Evolutionary conservation across 805 yeast species (phyloP), one percentile per base, ranked within the genome.

Genomic region (Kodamaea kaohsiungensis): DNA sequence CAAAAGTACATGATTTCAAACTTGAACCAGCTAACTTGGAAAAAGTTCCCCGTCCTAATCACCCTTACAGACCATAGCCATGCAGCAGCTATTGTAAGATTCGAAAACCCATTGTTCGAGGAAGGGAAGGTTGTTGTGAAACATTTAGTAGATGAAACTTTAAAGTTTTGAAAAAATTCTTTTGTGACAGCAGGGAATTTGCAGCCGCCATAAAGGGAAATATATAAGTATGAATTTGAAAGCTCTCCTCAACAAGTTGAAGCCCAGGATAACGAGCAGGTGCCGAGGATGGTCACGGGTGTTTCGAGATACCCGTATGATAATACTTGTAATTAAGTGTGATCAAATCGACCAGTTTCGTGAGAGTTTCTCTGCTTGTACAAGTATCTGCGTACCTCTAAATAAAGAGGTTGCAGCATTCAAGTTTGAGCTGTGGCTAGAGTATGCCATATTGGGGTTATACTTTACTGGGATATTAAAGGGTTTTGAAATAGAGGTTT

Each of bases 81-180:
- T 64, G 90, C 96, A 1, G 96, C 95, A 1, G 86, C 90, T 1
- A 88, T 90, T 55, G 89, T 86, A 43, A 78, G 96, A 49, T 71
- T 72, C 19, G 81, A 79, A 30, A 76, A 77, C 9, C 77, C 78
- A 9, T 39, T 48, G 8, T 85, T 86, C 57, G 81, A 69, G 35
- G 96, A 90, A 67, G 97, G 97, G 0, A 80, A 83, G 61, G 65
- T 75, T 2, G 89, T 87, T 3, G 79, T 89, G 25, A 70, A 68
- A 42, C 96, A 89, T 66, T 87, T 88, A 78, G 69, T 86, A 8
- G 71, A 78, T 2, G 66, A 71, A 52, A 67, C 65, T 2, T 68
- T 74, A 56, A 46, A 55, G 42, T 40, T 40, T 19, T 40, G 13
- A 17, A 22, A 3, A 22, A 17, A 17, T 40, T 40, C 18, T 46